A percentile compares a stretch with the other conserved stretches of the same genome.
These are phyloP conservation scores for Mallotus japonicus DNA, from an alignment of 441 rosid genomes.

Conservation along the genomic window DNA sequence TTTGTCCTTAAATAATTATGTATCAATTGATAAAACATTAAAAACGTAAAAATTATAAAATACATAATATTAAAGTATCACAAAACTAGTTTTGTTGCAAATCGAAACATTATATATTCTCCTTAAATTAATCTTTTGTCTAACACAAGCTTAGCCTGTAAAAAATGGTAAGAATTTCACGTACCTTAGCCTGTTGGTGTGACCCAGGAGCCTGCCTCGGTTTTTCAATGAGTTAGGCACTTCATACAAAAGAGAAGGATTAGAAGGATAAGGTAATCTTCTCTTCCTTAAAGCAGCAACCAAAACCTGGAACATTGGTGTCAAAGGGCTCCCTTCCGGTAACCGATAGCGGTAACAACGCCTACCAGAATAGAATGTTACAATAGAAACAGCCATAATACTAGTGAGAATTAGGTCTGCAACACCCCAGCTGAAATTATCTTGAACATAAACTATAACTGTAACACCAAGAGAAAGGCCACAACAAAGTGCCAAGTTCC, in stretches of 20 bases:
- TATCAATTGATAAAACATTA: no score
- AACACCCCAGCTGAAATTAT: slow-evolving; percentile 81
- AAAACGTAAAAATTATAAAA: no score
- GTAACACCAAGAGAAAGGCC: slow-evolving; percentile 69
- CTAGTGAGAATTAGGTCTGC: slow-evolving; percentile 67
- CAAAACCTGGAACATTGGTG: slow-evolving; percentile 61
- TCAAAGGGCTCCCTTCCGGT: slow-evolving; percentile 75
- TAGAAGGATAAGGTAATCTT: slow-evolving; percentile 51
- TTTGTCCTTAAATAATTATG: no score
- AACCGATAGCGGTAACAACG: slow-evolving; percentile 48
- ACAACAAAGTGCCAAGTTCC: slow-evolving; percentile 57
- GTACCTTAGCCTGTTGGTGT: slow-evolving; percentile 55
- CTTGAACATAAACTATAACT: slow-evolving; percentile 70
- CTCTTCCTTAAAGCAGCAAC: slow-evolving; percentile 62
- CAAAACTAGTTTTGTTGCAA: no score
- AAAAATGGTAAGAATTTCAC: neutral
- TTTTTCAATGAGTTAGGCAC: slow-evolving; percentile 36
- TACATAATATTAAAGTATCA: no score
- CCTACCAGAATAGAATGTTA: slow-evolving; percentile 57
- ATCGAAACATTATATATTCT: no score
- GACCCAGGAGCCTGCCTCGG: slow-evolving; percentile 52
- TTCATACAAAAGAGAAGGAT: slow-evolving; percentile 56
- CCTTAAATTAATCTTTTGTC: no score
- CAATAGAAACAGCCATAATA: slow-evolving; percentile 57
- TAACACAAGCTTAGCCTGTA: no score